phyloP scores from a whole-genome alignment of 73 alveolate species.

The Symbiodinium natans region DNA sequence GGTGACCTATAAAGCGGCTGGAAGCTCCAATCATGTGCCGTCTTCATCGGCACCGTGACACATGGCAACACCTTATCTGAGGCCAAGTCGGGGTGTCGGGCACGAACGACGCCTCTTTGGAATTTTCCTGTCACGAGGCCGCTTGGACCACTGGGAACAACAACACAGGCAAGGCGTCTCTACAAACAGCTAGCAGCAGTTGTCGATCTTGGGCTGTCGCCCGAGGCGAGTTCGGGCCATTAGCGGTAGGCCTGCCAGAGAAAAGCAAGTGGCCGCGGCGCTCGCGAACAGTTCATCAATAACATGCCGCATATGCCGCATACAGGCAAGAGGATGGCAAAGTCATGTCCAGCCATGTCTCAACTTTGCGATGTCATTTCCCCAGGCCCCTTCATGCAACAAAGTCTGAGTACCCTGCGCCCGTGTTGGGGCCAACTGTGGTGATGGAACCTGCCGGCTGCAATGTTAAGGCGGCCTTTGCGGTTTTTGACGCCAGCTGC shows the following conservation, averaged over 20 bases:
- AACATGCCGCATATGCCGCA: too few species aligned
- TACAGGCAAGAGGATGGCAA: too few species aligned
- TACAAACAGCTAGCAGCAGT: too few species aligned
- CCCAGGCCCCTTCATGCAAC: neutral
- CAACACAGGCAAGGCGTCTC: too few species aligned
- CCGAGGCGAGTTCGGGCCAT: conserved; percentile 12
- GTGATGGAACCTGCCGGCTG: conserved; percentile 6
- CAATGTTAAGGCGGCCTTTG: too few species aligned
- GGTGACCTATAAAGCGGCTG: neutral
- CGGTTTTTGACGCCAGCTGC: too few species aligned
- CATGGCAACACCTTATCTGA: neutral
- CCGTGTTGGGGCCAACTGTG: conserved; percentile 26
- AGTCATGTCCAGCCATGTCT: too few species aligned
- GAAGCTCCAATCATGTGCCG: too few species aligned
- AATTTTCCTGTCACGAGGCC: neutral
- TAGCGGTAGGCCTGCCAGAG: neutral
- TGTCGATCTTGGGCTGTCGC: neutral
- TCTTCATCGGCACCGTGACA: too few species aligned
- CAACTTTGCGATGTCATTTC: too few species aligned
- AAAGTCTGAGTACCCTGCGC: neutral
- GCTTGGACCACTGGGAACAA: neutral
- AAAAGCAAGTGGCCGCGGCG: neutral
- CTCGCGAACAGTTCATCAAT: neutral
- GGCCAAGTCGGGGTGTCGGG: neutral
- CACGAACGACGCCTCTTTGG: conserved; percentile 14